Evolutionary conservation across 2,329 filamentous ascomycete genomes (phyloP).

Genomic region (Botrytis cinerea): DNA sequence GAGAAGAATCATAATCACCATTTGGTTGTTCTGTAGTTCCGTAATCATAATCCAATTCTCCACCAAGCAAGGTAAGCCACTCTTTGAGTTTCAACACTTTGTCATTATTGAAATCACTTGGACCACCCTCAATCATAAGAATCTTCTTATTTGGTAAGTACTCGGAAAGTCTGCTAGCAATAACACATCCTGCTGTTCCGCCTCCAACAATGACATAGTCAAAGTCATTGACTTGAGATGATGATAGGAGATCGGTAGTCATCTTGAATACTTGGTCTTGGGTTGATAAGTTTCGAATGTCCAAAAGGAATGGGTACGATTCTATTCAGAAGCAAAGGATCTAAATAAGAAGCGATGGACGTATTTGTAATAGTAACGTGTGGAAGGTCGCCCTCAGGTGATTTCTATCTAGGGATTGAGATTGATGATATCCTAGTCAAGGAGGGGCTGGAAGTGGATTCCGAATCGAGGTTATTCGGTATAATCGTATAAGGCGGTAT

Average conservation of each 20-base stretch:
- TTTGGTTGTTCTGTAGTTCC: constrained; percentile 83
- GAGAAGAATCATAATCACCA: constrained; percentile 64
- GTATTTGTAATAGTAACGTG: constrained; percentile 20
- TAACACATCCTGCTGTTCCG: constrained; percentile 52
- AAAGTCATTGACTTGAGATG: constrained; percentile 43
- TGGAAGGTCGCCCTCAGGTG: constrained; percentile 9
- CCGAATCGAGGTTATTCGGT: background rate
- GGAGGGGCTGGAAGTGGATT: constrained; percentile 23
- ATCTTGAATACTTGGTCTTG: constrained; percentile 29
- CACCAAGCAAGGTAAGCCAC: constrained; percentile 82
- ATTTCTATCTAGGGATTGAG: background rate
- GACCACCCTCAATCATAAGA: constrained; percentile 83
- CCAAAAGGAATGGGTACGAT: background rate
- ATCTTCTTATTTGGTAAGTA: constrained; percentile 82
- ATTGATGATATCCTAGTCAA: constrained; percentile 18
- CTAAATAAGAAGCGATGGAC: background rate
- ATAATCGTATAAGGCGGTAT: constrained; percentile 17
- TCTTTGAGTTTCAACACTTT: constrained; percentile 83
- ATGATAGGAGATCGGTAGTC: constrained; percentile 40
- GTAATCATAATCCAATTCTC: constrained; percentile 90
- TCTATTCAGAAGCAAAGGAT: constrained; percentile 8
- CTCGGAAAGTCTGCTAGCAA: constrained; percentile 56
- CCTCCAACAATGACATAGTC: constrained; percentile 54
- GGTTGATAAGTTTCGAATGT: background rate
- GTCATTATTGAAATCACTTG: constrained; percentile 86